These are phyloP conservation scores for Trapa incisa DNA, from an alignment of 345 rosid species.

Conservation along the genomic window DNA sequence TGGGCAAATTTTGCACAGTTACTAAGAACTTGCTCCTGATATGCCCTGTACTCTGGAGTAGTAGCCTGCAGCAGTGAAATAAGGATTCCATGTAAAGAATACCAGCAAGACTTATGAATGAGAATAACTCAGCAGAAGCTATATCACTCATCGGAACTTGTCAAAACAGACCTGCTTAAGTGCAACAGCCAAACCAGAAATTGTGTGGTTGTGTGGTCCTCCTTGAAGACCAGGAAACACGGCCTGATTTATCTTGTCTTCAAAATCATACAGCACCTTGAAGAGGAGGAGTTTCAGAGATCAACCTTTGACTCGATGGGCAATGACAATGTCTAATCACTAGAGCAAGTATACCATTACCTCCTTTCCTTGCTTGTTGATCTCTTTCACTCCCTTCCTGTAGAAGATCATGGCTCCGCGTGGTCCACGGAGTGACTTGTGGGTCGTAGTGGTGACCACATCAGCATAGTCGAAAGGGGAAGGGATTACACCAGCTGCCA, in stretches of 20 bases:
- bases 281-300: not conserved
- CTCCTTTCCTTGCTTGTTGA: conserved; percentile 92
- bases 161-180: conserved; percentile 52
- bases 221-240: conserved; percentile 99
- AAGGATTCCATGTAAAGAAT: not conserved
- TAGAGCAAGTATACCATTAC: conserved; percentile 18
- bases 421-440: conserved; percentile 97
- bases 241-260: conserved; percentile 94
- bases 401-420: conserved; percentile 99
- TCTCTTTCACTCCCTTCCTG: conserved; percentile 86
- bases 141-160: not conserved
- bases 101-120: not conserved
- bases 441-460: conserved; percentile 95
- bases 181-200: conserved; percentile 92
- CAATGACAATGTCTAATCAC: not conserved
- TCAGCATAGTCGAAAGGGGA: conserved; percentile 99
- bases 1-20: conserved; percentile 74
- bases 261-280: conserved; percentile 81
- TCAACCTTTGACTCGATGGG: not conserved
- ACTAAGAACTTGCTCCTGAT: conserved; percentile 93
- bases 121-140: not conserved
- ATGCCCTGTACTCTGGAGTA: conserved; percentile 87
- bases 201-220: conserved; percentile 98
- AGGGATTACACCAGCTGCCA: conserved; percentile 91
- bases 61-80: conserved; percentile 42